Conservation (phyloP, 163 green algal species). For the Prototheca wickerhamii region DNA sequence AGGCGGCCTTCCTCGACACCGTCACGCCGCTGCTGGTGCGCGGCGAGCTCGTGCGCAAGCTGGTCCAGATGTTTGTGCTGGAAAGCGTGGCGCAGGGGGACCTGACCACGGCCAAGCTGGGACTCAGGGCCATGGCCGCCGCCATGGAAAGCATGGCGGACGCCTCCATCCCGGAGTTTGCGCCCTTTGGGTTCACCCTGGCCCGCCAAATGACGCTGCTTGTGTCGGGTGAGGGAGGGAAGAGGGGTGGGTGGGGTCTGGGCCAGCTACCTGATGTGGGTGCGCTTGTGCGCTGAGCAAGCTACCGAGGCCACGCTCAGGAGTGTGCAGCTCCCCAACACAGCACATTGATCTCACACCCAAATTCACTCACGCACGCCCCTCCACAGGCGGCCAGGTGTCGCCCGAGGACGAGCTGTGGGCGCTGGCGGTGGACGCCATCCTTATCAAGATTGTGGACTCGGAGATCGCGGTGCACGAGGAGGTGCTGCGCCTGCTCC, state of each 20-base stretch:
- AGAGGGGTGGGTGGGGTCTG: background rate
- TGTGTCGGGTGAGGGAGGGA: slow-evolving; percentile 15
- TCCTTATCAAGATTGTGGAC: slow-evolving; percentile 49
- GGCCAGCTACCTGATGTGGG: too few species aligned
- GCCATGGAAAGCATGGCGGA: slow-evolving; percentile 24
- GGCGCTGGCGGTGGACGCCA: slow-evolving; percentile 46
- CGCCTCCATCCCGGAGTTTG: slow-evolving; percentile 39
- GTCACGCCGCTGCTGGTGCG: slow-evolving; percentile 32
- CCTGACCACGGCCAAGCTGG: slow-evolving; percentile 23
- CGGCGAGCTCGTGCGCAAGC: slow-evolving; percentile 40
- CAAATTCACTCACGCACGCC: background rate
- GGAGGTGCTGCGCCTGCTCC: slow-evolving; percentile 66
- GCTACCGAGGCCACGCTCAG: too few species aligned
- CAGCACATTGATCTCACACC: too few species aligned
- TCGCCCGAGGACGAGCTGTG: slow-evolving; percentile 38
- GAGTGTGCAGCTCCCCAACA: too few species aligned
- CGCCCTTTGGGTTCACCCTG: slow-evolving; percentile 53
- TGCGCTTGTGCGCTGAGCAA: too few species aligned
- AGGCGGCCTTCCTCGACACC: slow-evolving; percentile 6
- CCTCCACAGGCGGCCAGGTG: slow-evolving; percentile 18
- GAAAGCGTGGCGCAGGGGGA: slow-evolving; percentile 43
- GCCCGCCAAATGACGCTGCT: slow-evolving; percentile 38
- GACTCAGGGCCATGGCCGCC: slow-evolving; percentile 32
- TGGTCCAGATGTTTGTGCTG: slow-evolving; percentile 40
- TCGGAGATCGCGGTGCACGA: slow-evolving; percentile 61